These are phyloP conservation scores for Paulownia fortunei DNA, from an alignment of 257 asterid species.

Conservation along the genomic window DNA sequence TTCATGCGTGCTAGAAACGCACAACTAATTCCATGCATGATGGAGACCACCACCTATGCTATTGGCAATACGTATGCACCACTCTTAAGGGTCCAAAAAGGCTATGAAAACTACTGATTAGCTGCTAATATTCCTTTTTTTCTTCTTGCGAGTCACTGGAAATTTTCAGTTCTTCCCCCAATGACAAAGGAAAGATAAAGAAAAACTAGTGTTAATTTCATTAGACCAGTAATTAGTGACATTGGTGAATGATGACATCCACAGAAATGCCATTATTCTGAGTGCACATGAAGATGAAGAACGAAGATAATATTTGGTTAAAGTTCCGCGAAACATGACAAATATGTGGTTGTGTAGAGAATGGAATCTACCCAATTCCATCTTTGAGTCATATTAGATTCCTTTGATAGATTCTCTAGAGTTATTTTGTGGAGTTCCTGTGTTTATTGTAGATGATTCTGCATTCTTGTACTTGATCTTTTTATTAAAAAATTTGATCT, in stretches of 20 bases:
- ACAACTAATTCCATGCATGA: constrained; percentile 28
- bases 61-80: constrained; percentile 13
- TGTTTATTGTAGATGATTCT: no score
- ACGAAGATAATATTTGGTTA: background rate
- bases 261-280: background rate
- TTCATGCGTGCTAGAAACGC: constrained; percentile 34
- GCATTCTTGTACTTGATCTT: no score
- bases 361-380: no score
- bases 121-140: constrained; percentile 10
- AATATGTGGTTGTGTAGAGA: no score
- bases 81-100: constrained; percentile 9
- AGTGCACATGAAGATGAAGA: constrained; percentile 3
- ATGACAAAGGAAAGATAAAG: background rate
- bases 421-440: no score
- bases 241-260: constrained; percentile 8
- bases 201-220: background rate
- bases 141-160: no score
- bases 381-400: no score
- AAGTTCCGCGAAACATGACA: no score
- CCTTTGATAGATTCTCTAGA: no score
- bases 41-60: constrained; percentile 28
- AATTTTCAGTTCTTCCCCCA: background rate
- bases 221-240: constrained; percentile 6
- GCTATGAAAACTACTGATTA: background rate
- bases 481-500: no score